Conservation (phyloP, 257 asterid genomes). For the Plantago major region DNA sequence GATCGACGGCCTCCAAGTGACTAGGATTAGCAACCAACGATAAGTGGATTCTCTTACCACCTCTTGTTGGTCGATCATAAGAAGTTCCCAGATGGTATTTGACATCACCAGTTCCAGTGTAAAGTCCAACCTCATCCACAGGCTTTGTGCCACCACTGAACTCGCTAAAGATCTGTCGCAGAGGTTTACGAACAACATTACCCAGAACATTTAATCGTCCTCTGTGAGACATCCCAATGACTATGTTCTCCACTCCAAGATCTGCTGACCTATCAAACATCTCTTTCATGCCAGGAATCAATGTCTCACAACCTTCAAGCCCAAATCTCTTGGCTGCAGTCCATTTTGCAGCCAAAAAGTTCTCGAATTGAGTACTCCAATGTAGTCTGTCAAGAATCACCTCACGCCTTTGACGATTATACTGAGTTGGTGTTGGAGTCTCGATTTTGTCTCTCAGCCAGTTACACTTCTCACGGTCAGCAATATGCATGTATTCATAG, state of each 20-base stretch:
- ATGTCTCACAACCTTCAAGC: conserved; percentile 94
- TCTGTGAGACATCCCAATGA: conserved; percentile 96
- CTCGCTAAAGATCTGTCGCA: conserved; percentile 87
- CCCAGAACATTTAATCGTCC: conserved; percentile 89
- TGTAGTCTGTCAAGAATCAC: conserved; percentile 90
- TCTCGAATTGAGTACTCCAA: conserved; percentile 91
- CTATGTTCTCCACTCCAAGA: conserved; percentile 94
- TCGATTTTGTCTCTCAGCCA: conserved; percentile 96
- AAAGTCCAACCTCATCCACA: conserved; percentile 77
- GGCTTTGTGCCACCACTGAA: conserved; percentile 91
- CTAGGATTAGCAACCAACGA: conserved; percentile 95
- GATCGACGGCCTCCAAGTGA: conserved; percentile 96
- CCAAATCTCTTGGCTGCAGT: conserved; percentile 95
- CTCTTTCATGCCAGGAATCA: conserved; percentile 99
- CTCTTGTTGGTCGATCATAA: conserved; percentile 94
- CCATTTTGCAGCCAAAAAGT: conserved; percentile 95
- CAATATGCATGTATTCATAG: conserved; percentile 92
- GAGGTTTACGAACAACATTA: conserved; percentile 89
- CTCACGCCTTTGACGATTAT: conserved; percentile 71
- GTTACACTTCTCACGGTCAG: conserved; percentile 90
- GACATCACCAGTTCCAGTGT: conserved; percentile 97
- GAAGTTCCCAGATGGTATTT: conserved; percentile 97
- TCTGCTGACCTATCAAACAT: conserved; percentile 95
- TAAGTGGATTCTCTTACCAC: conserved; percentile 89
- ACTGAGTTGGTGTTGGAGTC: conserved; percentile 73